phyloP scores from a whole-genome alignment of 768 basidiomycete genomes.

The Russula olivacea region DNA sequence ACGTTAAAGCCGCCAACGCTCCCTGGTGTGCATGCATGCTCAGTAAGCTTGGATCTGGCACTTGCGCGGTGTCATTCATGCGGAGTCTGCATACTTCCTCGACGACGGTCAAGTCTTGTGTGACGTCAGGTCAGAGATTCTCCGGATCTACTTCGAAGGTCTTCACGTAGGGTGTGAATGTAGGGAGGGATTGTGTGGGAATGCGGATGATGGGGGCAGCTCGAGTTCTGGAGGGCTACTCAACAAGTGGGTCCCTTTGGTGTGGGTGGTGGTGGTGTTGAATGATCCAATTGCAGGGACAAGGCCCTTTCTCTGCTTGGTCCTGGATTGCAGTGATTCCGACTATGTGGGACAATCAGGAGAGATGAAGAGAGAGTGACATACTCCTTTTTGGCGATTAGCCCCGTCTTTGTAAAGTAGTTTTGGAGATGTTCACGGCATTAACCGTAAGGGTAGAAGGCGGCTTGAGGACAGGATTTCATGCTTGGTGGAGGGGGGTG shows the following conservation, averaged over 20 bases:
- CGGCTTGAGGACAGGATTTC: constrained; percentile 62
- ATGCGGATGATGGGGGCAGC: constrained; percentile 63
- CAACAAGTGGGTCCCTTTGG: constrained; percentile 37
- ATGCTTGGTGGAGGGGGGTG: constrained; percentile 32
- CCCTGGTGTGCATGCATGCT: too few relatives aligned
- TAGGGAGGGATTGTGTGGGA: constrained; percentile 44
- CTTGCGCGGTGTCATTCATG: too few relatives aligned
- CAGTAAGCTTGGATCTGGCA: too few relatives aligned
- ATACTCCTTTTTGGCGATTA: constrained; percentile 66
- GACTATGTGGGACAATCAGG: constrained; percentile 5
- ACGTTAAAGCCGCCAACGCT: too few relatives aligned
- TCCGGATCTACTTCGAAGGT: constrained; percentile 71
- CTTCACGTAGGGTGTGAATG: constrained; percentile 53
- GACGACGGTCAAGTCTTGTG: too few relatives aligned
- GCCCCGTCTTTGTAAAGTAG: constrained; percentile 87
- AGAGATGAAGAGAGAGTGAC: constrained; percentile 28
- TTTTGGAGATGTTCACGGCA: constrained; percentile 75
- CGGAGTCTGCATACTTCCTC: too few relatives aligned
- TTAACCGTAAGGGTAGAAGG: constrained; percentile 75
- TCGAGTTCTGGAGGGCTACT: constrained; percentile 45
- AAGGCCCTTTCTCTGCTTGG: constrained; percentile 50
- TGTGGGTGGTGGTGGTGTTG: constrained; percentile 17
- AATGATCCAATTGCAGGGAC: constrained; percentile 73
- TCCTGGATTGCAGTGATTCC: constrained; percentile 30
- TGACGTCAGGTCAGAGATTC: constrained; percentile 66